Percentiles rank a stretch among this genome's conserved stretches.
Conservation (phyloP, 1,139 yeast species). For the Geotrichum restrictum region DNA sequence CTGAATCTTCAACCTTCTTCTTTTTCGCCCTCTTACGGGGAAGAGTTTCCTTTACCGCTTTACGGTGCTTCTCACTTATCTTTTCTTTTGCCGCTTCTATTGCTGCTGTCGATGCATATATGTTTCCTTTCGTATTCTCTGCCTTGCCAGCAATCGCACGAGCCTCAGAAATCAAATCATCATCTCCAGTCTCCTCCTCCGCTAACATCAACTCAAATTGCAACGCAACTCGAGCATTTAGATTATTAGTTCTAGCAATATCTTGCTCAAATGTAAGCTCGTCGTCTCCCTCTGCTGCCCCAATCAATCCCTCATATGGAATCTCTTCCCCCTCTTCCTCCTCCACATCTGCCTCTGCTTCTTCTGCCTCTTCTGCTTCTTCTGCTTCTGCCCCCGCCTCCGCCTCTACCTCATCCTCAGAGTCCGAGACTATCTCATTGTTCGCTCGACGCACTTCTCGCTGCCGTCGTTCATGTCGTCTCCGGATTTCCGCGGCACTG, state of each 20-base stretch:
- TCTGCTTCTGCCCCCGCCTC: no score
- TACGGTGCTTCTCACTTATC: background rate
- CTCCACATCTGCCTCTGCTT: no score
- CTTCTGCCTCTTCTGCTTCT: slow-evolving; percentile 21
- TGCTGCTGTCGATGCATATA: background rate
- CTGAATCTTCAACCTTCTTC: background rate
- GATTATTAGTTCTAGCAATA: no score
- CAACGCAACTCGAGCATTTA: no score
- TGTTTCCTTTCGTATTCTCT: background rate
- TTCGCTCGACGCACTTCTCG: slow-evolving; percentile 25
- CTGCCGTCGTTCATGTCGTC: slow-evolving; percentile 48
- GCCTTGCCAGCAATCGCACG: slow-evolving; percentile 19
- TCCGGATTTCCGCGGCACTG: slow-evolving; percentile 59
- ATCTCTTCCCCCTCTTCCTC: no score
- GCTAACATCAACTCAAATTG: no score
- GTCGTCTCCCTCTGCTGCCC: slow-evolving; percentile 6
- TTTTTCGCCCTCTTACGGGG: no score
- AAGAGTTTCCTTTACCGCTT: background rate
- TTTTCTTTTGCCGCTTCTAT: no score
- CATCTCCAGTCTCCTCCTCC: slow-evolving; percentile 20
- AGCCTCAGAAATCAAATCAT: slow-evolving; percentile 11
- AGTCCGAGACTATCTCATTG: slow-evolving; percentile 1
- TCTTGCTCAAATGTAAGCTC: no score
- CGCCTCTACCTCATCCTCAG: slow-evolving; percentile 25
- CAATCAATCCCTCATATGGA: slow-evolving; percentile 3